Evolutionary conservation across 148 eudicot species (phyloP).

Genomic region (Diospyros lotus): DNA sequence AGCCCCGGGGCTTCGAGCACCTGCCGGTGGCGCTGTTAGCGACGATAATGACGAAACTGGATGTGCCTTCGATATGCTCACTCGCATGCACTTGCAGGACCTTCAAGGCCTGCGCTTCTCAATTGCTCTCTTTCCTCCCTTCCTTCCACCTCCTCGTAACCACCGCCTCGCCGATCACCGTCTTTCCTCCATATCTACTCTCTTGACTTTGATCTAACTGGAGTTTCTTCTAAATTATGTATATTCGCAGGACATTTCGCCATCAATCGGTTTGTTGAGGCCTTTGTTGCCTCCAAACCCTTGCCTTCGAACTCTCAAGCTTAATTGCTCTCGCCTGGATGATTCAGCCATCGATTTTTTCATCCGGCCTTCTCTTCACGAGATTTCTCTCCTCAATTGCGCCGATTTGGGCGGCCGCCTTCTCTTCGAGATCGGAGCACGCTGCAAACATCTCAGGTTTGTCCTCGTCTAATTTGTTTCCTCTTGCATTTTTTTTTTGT

Average conservation of each 20-base stretch:
- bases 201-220: background rate
- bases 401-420: constrained; percentile 70
- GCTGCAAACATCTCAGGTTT: constrained; percentile 68
- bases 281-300: constrained; percentile 68
- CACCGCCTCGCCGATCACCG: background rate
- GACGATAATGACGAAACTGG: constrained; percentile 74
- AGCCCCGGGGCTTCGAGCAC: constrained; percentile 35
- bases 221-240: background rate
- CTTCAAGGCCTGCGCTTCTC: constrained; percentile 58
- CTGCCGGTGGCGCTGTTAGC: constrained; percentile 64
- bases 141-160: constrained; percentile 73
- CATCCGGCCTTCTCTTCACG: constrained; percentile 60
- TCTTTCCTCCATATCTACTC: background rate
- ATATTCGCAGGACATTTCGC: constrained; percentile 55
- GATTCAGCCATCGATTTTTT: constrained; percentile 59
- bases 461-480: constrained; percentile 1
- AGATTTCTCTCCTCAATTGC: constrained; percentile 71
- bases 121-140: constrained; percentile 68
- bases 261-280: constrained; percentile 49
- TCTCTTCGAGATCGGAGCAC: constrained; percentile 57
- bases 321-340: constrained; percentile 73
- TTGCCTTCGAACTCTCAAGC: constrained; percentile 56
- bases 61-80: constrained; percentile 72
- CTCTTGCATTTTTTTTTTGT: background rate
- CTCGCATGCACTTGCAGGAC: constrained; percentile 68